Base-by-base conservation (phyloP, 1,284 basidiomycete species). In the Ustilago loliicola region DNA sequence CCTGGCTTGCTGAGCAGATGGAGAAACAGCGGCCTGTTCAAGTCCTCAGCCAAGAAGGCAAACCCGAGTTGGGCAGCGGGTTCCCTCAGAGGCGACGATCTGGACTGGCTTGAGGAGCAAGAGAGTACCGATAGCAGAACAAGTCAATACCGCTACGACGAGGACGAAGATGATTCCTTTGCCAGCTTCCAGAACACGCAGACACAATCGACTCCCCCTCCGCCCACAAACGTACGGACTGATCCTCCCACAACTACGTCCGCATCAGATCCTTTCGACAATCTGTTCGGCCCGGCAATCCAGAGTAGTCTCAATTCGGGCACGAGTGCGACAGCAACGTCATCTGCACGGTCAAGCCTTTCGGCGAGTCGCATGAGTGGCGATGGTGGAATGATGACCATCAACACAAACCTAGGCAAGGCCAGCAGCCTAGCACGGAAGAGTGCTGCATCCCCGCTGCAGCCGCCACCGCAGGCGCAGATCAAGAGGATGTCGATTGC, bases 31-130 rank as follows among this genome's bases (percentile, higher is more conserved):
- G 59, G 65, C 29, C 21, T 77, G 2, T 77, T 77, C 59, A 66
- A 62, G 42, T 34, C 60, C 8, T 67, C 67, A 17, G 29, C 60
- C 30, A 69, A 66, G 40, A 68, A 66, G 36, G 29, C 51, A 15
- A 60, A 56, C 47, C 56, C 66, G 19, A 53, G 48, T 34, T 68
- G 69, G 69, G 61, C 66, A 19, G 61, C 62, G 5, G 19, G 56
- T 11, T 56, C 53, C 11, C 17, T 72, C n/a, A 53, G 29, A 9
- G 57, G 40, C 1, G 66, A 69, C 47, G 70, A 77, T 21, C 51
- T 77, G n/a, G 61, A 67, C 59, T 77, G 75, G 75, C 66, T 77
- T 9, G 75, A 77, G n/a, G 57, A 66, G 15, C 66, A 72, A 10
- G 63, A 66, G 9, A 72, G 61, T 30, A 51, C 55, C 19, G 62